Evolutionary conservation across 2,329 filamentous ascomycete species (phyloP).

Genomic region (Pezicula neosporulosa): DNA sequence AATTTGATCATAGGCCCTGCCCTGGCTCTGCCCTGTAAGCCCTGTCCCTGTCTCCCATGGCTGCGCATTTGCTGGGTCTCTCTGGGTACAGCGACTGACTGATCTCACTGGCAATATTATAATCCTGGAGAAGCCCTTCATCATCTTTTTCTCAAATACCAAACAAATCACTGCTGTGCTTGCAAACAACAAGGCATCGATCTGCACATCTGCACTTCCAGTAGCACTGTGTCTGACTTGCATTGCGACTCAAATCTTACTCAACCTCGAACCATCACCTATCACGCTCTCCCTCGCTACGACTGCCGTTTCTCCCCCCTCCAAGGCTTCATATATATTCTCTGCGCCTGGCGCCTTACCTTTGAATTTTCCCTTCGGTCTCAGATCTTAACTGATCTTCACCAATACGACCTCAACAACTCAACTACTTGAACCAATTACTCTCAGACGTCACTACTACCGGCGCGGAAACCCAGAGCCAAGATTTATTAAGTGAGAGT

Average conservation of each 20-base stretch:
- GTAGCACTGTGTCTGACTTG: conserved; percentile 15
- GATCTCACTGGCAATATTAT: conserved; percentile 6
- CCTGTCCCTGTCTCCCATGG: not conserved
- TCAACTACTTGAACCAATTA: conserved; percentile 4
- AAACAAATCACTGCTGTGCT: conserved; percentile 5
- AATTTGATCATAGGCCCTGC: not conserved
- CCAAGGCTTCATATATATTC: conserved; percentile 17
- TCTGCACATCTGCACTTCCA: conserved; percentile 10
- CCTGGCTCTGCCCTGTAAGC: not conserved
- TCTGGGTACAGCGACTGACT: not conserved
- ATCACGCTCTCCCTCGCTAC: not conserved
- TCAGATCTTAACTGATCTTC: conserved; percentile 13
- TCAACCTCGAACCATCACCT: conserved; percentile 1
- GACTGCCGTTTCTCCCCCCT: conserved; percentile 7
- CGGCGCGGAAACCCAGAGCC: conserved; percentile 4
- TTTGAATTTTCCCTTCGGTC: conserved; percentile 13
- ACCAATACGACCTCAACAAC: not conserved
- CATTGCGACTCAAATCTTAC: conserved; percentile 25
- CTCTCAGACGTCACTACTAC: conserved; percentile 10
- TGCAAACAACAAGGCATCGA: conserved; percentile 16
- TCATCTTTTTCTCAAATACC: conserved; percentile 7
- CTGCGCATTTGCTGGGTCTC: not conserved
- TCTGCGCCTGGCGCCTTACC: conserved; percentile 10
- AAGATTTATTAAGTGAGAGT: not conserved
- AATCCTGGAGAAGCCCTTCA: conserved; percentile 14